Percentiles rank a stretch among this genome's conserved stretches.
phyloP scores from a whole-genome alignment of 148 eudicot genomes.

The Heliosperma pusillum region DNA sequence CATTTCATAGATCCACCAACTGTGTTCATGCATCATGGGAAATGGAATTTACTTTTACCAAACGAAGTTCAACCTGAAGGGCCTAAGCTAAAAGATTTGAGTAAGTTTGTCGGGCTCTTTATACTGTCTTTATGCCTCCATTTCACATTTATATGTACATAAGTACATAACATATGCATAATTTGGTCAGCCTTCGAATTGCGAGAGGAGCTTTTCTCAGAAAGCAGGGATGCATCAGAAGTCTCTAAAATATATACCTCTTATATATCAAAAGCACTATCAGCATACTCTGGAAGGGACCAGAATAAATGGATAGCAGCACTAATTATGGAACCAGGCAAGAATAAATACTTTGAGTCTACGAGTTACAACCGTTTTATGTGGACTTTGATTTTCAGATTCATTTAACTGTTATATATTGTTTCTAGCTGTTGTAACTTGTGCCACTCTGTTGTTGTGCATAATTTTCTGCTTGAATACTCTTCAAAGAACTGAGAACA shows the following conservation, averaged over 20 bases:
- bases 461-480: too few relatives aligned
- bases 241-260: slow-evolving; percentile 48
- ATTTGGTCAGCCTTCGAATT: slow-evolving; percentile 51
- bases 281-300: slow-evolving; percentile 32
- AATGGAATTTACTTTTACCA: slow-evolving; percentile 71
- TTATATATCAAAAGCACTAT: slow-evolving; percentile 52
- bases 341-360: slow-evolving; percentile 12
- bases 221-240: slow-evolving; percentile 57
- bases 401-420: neutral
- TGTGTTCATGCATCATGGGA: slow-evolving; percentile 52
- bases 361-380: neutral
- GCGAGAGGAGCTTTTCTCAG: slow-evolving; percentile 60
- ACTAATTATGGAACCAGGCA: slow-evolving; percentile 92
- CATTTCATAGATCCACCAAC: slow-evolving; percentile 83
- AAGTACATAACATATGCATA: slow-evolving; percentile 14
- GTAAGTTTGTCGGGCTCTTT: slow-evolving; percentile 42
- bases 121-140: neutral
- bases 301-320: slow-evolving; percentile 59
- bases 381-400: neutral
- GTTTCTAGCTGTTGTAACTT: neutral
- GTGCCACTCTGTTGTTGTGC: too few relatives aligned
- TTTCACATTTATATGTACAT: slow-evolving; percentile 2
- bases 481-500: too few relatives aligned
- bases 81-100: slow-evolving; percentile 31
- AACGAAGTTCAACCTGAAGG: slow-evolving; percentile 38